Evolutionary conservation across 164 flowering plant genomes (phyloP).

Genomic region (Vitis rupestris): DNA sequence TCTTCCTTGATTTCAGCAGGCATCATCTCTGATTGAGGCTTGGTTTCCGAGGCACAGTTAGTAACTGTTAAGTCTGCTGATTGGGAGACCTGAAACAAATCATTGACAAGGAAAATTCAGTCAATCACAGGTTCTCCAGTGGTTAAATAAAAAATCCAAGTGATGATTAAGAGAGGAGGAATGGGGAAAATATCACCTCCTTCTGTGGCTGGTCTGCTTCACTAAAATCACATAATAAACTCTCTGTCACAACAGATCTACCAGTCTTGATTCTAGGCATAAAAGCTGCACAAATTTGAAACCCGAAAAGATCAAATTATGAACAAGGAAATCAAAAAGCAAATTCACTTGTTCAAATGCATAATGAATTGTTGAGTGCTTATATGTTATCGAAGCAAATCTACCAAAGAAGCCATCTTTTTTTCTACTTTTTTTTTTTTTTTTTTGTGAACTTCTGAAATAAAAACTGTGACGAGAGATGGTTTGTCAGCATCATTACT

Average conservation of each 20-base stretch:
- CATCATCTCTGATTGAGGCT: not conserved
- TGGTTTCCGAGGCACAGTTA: constrained; percentile 1
- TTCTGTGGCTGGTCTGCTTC: constrained; percentile 48
- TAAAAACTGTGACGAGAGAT: too few relatives aligned
- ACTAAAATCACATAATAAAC: constrained; percentile 59
- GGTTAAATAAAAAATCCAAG: not conserved
- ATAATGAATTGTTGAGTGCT: too few relatives aligned
- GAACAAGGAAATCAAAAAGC: not conserved
- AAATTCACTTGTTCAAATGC: too few relatives aligned
- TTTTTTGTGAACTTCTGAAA: too few relatives aligned
- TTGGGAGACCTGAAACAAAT: constrained; percentile 29
- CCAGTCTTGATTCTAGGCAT: constrained; percentile 71
- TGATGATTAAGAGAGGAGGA: not conserved
- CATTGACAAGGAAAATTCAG: not conserved
- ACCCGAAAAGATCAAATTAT: not conserved
- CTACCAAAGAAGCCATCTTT: too few relatives aligned
- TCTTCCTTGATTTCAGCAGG: constrained; percentile 10
- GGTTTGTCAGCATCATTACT: too few relatives aligned
- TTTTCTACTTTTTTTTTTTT: too few relatives aligned
- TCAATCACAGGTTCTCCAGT: not conserved
- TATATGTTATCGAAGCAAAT: too few relatives aligned
- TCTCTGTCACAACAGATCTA: constrained; percentile 52
- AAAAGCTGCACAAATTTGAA: constrained; percentile 54
- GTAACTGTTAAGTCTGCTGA: constrained; percentile 20
- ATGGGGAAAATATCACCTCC: constrained; percentile 22